Conservation (phyloP, 2,329 filamentous ascomycete species). For the Leptographium lundbergii region DNA sequence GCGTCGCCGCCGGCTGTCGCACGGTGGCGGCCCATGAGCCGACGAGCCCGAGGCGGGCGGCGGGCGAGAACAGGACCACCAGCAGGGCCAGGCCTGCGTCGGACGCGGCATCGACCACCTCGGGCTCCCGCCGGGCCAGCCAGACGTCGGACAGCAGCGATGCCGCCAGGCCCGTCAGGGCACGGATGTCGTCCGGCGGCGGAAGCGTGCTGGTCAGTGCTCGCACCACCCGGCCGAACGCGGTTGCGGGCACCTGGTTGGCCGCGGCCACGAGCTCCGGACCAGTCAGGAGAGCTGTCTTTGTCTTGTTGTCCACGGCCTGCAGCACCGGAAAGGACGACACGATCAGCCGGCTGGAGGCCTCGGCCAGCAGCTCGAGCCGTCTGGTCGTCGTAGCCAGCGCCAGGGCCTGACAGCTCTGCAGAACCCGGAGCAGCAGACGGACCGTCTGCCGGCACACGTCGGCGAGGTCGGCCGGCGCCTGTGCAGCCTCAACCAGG, state of each 20-base stretch:
- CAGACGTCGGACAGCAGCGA: constrained; percentile 18
- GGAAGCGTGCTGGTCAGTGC: neutral
- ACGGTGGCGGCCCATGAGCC: constrained; percentile 34
- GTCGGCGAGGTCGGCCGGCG: neutral
- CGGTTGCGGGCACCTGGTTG: neutral
- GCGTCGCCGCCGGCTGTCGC: constrained; percentile 15
- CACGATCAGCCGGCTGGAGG: constrained; percentile 44
- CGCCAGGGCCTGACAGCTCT: constrained; percentile 23
- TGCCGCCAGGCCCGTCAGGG: neutral
- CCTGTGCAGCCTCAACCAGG: constrained; percentile 9
- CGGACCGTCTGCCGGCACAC: neutral
- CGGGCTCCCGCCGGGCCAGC: constrained; percentile 36
- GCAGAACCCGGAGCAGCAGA: constrained; percentile 23
- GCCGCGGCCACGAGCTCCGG: constrained; percentile 10
- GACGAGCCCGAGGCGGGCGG: constrained; percentile 16
- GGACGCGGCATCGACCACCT: constrained; percentile 36
- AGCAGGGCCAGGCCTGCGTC: constrained; percentile 38
- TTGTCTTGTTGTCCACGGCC: constrained; percentile 6
- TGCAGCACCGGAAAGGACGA: constrained; percentile 37
- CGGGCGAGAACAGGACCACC: constrained; percentile 21
- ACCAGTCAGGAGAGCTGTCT: constrained; percentile 16
- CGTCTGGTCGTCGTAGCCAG: constrained; percentile 40
- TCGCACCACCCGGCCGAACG: neutral
- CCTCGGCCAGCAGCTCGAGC: constrained; percentile 53
- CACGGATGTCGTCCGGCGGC: neutral